A percentile compares a stretch with the other conserved stretches of the same genome.
These are phyloP conservation scores for Cladosporium cucumerinum DNA, from an alignment of 2,329 filamentous ascomycete species.

Conservation along the genomic window DNA sequence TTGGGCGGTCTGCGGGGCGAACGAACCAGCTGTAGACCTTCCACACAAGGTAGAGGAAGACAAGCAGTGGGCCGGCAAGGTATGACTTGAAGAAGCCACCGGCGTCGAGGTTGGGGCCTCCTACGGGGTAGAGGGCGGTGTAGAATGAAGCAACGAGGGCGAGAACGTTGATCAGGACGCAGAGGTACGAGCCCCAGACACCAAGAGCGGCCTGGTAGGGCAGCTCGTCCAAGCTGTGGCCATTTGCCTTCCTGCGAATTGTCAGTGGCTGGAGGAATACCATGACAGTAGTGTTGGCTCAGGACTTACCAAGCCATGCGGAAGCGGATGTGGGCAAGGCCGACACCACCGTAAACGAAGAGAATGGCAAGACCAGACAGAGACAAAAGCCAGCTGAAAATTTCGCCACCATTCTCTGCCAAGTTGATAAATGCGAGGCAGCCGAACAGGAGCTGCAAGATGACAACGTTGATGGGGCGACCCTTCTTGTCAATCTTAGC, in stretches of 20 bases:
- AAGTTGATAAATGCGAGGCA: conserved; percentile 67
- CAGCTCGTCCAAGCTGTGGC: conserved; percentile 42
- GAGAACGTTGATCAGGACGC: conserved; percentile 36
- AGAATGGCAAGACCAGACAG: conserved; percentile 68
- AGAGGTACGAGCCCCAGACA: conserved; percentile 40
- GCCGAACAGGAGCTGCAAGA: conserved; percentile 63
- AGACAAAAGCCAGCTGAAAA: conserved; percentile 70
- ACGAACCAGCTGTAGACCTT: conserved; percentile 25
- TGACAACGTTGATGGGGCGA: conserved; percentile 71
- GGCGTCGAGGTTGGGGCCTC: conserved; percentile 1
- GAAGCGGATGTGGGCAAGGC: conserved; percentile 86
- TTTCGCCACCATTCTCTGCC: conserved; percentile 62
- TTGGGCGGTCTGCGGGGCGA: conserved; percentile 30
- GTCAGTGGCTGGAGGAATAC: not conserved
- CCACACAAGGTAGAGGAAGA: conserved; percentile 30
- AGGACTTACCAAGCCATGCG: conserved; percentile 56
- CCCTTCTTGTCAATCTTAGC: conserved; percentile 66
- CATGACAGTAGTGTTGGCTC: not conserved
- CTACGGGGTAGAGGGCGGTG: conserved; percentile 29
- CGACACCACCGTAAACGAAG: conserved; percentile 75
- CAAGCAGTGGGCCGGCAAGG: conserved; percentile 31
- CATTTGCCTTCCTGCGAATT: conserved; percentile 51
- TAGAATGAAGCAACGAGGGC: conserved; percentile 45
- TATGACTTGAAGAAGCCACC: conserved; percentile 31
- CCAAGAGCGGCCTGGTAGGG: conserved; percentile 43